Percentiles rank a stretch among this genome's conserved stretches.
phyloP scores from a whole-genome alignment of 2,329 filamentous ascomycete species.

The Ophiostoma australiae region DNA sequence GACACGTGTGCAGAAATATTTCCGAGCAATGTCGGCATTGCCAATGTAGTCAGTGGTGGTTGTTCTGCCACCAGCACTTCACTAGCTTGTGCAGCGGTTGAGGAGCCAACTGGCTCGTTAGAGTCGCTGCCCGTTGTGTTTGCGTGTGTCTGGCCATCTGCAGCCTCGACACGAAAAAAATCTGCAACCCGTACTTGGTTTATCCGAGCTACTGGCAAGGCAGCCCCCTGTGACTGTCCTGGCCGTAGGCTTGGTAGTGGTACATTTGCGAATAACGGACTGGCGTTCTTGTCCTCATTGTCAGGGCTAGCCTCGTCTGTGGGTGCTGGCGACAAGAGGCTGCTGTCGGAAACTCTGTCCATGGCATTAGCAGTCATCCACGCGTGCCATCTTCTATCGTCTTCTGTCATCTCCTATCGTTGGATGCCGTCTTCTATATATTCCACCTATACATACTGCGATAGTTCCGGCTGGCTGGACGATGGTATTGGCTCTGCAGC shows the following conservation, averaged over 20 bases:
- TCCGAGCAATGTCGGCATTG: neutral
- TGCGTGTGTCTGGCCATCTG: neutral
- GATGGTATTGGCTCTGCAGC: neutral
- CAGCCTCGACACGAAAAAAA: neutral
- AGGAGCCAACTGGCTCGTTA: neutral
- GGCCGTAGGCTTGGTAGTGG: neutral
- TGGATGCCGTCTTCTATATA: neutral
- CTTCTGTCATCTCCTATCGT: neutral
- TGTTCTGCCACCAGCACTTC: neutral
- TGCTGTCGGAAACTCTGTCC: constrained; percentile 29
- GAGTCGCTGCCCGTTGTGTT: neutral
- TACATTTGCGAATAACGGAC: neutral
- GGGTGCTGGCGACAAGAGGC: constrained; percentile 58
- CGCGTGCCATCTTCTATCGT: too few species aligned
- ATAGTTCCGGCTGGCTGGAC: neutral
- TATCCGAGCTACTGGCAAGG: neutral
- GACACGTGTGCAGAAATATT: too few species aligned
- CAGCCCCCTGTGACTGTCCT: neutral
- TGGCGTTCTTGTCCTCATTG: constrained; percentile 24
- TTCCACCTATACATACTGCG: neutral
- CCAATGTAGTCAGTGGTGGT: neutral
- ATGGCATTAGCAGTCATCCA: neutral
- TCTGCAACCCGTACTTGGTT: neutral
- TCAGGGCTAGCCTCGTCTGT: constrained; percentile 56
- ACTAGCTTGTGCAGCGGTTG: neutral